Base-by-base conservation (phyloP, 164 flowering plant species). In the Buxus sempervirens region DNA sequence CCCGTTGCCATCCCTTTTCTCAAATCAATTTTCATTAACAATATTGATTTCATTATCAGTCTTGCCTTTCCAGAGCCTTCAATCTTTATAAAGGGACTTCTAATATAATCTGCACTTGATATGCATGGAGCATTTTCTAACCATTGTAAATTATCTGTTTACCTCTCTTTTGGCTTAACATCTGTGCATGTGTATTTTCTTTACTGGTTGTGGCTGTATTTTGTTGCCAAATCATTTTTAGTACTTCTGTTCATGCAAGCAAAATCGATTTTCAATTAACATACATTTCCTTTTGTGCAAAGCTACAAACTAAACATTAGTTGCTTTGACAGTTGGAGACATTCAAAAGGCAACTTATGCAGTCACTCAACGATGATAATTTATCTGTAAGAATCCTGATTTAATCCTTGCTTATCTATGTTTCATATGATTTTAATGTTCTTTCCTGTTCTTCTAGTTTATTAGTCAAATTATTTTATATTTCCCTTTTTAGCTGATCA, bases 291-390 rank as follows among this genome's bases (percentile, higher is more conserved):
- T 54, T 56, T 38, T 22, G n/a, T 27, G 38, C 28, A 55, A 32
- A 32, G 38, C 38, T 51, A 16, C 27, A 23, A 49, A 14, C 18
- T 24, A 54, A 45, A 36, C 23, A 22, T 16, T 36, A 53, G 26
- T 67, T 69, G 21, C 70, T 66, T 69, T 78, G 69, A 60, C 91
- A 95, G 99, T 72, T 92, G 84, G 99, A 95, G 81, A 82, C 91
- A 60, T 95, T 95, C 79, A 95, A 90, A 80, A 82, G 88, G 72
- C 99, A 95, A 64, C 81, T 95, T 74, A 87, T 95, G 93, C 97
- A 80, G 74, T 95, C 99, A 20, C 78, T 95, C 13, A 90, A 68
- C 70, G 99, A 90, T 54, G 98, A 92, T 53, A 80, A 63, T 72
- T 68, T 86, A 62, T 68, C 92, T 41, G 99, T 95, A 86, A 82